Evolutionary conservation across 1,139 yeast genomes (phyloP), one percentile per base, ranked within the genome.

Genomic region (Debaryomyces subglobosus): DNA sequence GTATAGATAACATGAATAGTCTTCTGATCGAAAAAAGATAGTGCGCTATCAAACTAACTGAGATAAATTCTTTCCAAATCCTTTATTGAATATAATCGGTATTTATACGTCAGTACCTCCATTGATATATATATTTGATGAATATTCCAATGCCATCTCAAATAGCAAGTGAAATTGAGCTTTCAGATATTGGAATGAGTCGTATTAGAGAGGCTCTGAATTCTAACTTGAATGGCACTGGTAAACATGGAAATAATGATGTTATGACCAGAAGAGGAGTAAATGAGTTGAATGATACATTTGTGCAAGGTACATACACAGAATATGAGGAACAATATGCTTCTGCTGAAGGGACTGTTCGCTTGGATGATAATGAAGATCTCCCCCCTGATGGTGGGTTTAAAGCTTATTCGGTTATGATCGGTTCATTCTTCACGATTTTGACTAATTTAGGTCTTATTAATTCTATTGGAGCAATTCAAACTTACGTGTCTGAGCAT

Each of bases 391-490:
- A 86, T 53, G 89, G 89, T 2, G 90, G 89, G 0, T 44, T 63
- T 25, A 58, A 63, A 46, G 88, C 89, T 1, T 82, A 86, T 75
- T 53, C 71, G 4, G 89, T 82, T 0, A 82, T 86, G 0, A 63
- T 84, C 5, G 91, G 91, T 0, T 78, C 86, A 0, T 83, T 84
- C 61, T 64, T 81, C 41, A 85, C 89, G 0, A 68, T 81, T 34
- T 67, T 80, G 4, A 79, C 82, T 7, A 75, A 78, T 6, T 81
- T 86, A 59, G 92, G 91, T 2, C 60, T 85, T 15, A 69, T 80
- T 51, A 85, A 84, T 55, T 69, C 86, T 2, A 73, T 80, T n/a
- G 89, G 90, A 49, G 85, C 84, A 10, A 72, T 85, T 16, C 88
- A 85, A 61, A 78, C 86, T 0, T 84, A 83, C 61, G 69, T 85